Conservation (phyloP, 2,329 filamentous ascomycete species). For the Nothophaeocryptopus gaeumannii region DNA sequence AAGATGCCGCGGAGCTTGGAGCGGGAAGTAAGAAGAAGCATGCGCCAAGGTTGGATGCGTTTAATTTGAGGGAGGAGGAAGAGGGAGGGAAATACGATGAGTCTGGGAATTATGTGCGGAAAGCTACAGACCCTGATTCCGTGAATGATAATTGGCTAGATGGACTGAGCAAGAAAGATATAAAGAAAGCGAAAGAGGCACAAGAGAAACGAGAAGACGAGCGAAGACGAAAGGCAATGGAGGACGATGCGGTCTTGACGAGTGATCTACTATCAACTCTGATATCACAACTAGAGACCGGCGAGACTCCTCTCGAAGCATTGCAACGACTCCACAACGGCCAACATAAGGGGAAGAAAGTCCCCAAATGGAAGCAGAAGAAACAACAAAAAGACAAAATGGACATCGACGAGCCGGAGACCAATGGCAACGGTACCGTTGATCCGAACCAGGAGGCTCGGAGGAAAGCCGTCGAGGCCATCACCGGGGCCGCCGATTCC, state of each 20-base stretch:
- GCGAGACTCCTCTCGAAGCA: slow-evolving; percentile 86
- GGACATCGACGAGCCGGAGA: slow-evolving; percentile 59
- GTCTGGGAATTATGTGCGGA: slow-evolving; percentile 84
- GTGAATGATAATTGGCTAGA: slow-evolving; percentile 91
- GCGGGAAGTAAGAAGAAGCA: slow-evolving; percentile 88
- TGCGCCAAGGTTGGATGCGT: slow-evolving; percentile 90
- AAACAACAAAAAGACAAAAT: slow-evolving; percentile 57
- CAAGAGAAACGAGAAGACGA: slow-evolving; percentile 82
- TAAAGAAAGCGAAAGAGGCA: slow-evolving; percentile 81
- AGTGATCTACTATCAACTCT: slow-evolving; percentile 71
- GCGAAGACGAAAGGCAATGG: slow-evolving; percentile 64
- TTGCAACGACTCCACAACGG: slow-evolving; percentile 65
- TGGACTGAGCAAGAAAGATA: slow-evolving; percentile 89
- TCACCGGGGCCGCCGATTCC: slow-evolving; percentile 87
- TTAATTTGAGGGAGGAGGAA: slow-evolving; percentile 87
- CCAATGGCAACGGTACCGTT: slow-evolving; percentile 38
- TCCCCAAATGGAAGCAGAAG: slow-evolving; percentile 62
- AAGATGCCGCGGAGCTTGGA: slow-evolving; percentile 83
- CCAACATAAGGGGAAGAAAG: slow-evolving; percentile 55
- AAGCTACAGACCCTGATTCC: slow-evolving; percentile 83
- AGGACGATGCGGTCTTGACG: slow-evolving; percentile 71
- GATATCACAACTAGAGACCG: slow-evolving; percentile 69
- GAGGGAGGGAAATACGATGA: slow-evolving; percentile 93
- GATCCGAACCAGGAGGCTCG: slow-evolving; percentile 68
- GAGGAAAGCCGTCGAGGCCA: slow-evolving; percentile 70